Evolutionary conservation across 176 grass and related monocot genomes (phyloP).

Genomic region (Rhipidocladum racemiflorum): DNA sequence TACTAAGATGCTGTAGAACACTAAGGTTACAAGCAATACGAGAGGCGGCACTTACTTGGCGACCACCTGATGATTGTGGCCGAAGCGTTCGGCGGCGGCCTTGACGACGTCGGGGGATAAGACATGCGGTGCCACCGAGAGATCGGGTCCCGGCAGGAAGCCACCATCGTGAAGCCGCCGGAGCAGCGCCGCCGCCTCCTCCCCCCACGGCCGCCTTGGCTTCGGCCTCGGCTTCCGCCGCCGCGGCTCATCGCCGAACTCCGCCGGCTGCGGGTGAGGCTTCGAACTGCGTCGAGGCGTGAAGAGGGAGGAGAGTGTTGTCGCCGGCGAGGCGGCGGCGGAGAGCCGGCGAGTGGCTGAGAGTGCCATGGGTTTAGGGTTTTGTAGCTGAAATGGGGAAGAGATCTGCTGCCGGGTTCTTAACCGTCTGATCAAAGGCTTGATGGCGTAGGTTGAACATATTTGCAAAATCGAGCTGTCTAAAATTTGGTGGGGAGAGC

Average conservation of each 20-base stretch:
- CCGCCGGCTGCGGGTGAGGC: not conserved
- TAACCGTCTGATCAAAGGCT: slow-evolving; percentile 5
- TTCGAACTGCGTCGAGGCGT: not conserved
- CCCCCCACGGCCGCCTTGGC: slow-evolving; percentile 34
- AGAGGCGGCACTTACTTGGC: slow-evolving; percentile 50
- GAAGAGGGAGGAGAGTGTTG: slow-evolving; percentile 38
- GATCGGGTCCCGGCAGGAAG: slow-evolving; percentile 41
- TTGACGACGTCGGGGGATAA: slow-evolving; percentile 45
- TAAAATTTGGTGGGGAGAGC: no score
- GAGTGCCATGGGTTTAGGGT: slow-evolving; percentile 36
- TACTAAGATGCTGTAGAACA: not conserved
- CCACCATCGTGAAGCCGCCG: slow-evolving; percentile 42
- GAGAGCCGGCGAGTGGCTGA: slow-evolving; percentile 39
- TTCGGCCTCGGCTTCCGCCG: not conserved
- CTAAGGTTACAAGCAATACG: not conserved
- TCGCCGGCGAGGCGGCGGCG: not conserved
- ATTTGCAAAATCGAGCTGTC: not conserved
- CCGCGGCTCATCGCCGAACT: not conserved
- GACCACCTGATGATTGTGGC: slow-evolving; percentile 48
- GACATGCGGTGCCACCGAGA: not conserved
- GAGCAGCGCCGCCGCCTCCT: slow-evolving; percentile 41
- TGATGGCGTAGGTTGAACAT: not conserved
- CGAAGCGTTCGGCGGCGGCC: slow-evolving; percentile 53
- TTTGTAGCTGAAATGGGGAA: not conserved
- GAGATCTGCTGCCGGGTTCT: not conserved